phyloP scores from a whole-genome alignment of 257 asterid genomes.

The Salvia splendens region DNA sequence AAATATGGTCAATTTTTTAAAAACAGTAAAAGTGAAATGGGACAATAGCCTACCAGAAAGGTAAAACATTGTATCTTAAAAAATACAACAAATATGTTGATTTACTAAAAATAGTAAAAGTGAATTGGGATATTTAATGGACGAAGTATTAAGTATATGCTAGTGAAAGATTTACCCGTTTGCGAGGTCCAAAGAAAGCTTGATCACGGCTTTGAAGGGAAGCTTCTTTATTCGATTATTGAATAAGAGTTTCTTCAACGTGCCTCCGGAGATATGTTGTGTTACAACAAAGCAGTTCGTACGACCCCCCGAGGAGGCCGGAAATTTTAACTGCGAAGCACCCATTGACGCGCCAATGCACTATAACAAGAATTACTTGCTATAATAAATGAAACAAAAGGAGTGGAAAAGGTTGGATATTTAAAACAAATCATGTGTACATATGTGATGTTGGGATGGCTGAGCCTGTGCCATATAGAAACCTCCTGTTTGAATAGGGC shows the following conservation, averaged over 20 bases:
- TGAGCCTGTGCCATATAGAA: slow-evolving; percentile 87
- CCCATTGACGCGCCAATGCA: slow-evolving; percentile 93
- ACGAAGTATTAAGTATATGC: no score
- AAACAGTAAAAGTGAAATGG: no score
- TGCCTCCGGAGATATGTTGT: slow-evolving; percentile 72
- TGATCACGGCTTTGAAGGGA: slow-evolving; percentile 58
- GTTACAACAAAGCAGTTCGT: slow-evolving; percentile 71
- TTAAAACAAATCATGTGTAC: slow-evolving; percentile 29
- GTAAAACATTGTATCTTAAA: no score
- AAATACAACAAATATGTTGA: no score
- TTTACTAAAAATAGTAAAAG: no score
- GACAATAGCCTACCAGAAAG: no score
- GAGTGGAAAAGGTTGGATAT: neutral
- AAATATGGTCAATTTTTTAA: no score
- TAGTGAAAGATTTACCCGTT: slow-evolving; percentile 53
- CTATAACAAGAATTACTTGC: slow-evolving; percentile 34
- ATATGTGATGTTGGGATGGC: slow-evolving; percentile 70
- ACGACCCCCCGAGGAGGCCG: slow-evolving; percentile 50
- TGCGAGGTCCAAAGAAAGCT: slow-evolving; percentile 74
- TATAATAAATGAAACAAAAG: neutral
- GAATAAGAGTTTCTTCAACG: slow-evolving; percentile 63
- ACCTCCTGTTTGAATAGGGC: slow-evolving; percentile 82
- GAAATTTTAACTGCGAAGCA: slow-evolving; percentile 71
- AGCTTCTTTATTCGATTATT: slow-evolving; percentile 75
- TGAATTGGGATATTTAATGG: no score